A percentile compares a stretch with the other conserved stretches of the same genome.
These are phyloP conservation scores for Zymoseptoria pseudotritici DNA, from an alignment of 2,329 filamentous ascomycete genomes.

Conservation along the genomic window DNA sequence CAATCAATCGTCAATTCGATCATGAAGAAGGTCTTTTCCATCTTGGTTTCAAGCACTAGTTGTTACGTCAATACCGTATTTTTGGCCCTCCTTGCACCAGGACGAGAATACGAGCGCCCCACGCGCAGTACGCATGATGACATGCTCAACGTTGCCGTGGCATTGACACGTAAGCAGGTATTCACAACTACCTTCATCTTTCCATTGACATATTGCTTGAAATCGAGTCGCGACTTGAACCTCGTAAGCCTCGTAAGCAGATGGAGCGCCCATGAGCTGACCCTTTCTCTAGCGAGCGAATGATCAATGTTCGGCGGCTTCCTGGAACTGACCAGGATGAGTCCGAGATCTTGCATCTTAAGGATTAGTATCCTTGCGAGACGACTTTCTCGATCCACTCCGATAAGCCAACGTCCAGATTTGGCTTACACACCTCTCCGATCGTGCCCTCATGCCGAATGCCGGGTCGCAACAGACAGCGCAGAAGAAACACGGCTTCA, in stretches of 20 bases:
- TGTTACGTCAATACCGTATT: neutral
- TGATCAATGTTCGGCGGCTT: neutral
- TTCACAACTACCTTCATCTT: neutral
- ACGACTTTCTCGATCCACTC: neutral
- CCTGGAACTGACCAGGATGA: neutral
- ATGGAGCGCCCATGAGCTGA: too few species aligned
- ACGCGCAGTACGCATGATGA: neutral
- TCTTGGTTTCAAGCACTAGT: neutral
- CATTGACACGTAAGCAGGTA: neutral
- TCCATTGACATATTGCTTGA: neutral
- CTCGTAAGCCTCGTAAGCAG: too few species aligned
- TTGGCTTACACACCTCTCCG: neutral
- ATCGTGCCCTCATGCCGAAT: neutral
- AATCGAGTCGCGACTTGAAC: neutral
- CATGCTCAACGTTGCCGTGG: neutral
- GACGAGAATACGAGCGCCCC: neutral
- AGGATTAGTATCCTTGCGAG: neutral
- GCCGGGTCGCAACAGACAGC: neutral
- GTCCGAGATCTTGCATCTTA: neutral
- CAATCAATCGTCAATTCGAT: neutral
- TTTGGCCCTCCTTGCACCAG: neutral
- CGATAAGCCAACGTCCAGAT: neutral
- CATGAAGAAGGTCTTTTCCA: neutral
- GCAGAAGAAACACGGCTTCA: neutral
- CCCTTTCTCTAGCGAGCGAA: neutral